These are phyloP conservation scores for Trametes gibbosa DNA, from an alignment of 768 basidiomycete species.

Conservation along the genomic window DNA sequence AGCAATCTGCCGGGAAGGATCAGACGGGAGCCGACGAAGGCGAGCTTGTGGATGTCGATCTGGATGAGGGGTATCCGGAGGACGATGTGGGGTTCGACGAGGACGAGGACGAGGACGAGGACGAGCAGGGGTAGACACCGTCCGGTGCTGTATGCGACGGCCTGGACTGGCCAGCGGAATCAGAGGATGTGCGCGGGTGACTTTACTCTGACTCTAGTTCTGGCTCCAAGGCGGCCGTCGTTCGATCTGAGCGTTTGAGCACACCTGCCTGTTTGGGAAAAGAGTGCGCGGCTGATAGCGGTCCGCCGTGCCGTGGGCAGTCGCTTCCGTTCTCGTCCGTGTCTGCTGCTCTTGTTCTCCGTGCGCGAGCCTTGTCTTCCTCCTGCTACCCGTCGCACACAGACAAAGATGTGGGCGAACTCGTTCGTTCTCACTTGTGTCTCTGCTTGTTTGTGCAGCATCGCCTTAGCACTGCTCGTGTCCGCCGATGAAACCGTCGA, in stretches of 20 bases:
- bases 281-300: neutral
- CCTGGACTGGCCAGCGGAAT: neutral
- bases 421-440: neutral
- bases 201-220: too few relatives aligned
- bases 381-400: too few relatives aligned
- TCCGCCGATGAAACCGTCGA: slow-evolving; percentile 41
- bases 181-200: too few relatives aligned
- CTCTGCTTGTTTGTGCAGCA: neutral
- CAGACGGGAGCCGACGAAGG: slow-evolving; percentile 50
- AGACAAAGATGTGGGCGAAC: neutral
- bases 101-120: slow-evolving; percentile 2
- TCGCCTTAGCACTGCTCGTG: neutral
- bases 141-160: neutral
- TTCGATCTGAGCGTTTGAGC: neutral
- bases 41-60: slow-evolving; percentile 57
- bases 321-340: neutral
- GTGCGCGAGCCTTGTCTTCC: too few relatives aligned
- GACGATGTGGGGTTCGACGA: too few relatives aligned
- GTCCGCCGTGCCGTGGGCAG: neutral
- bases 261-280: neutral
- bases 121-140: neutral
- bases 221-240: neutral
- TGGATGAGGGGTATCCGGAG: slow-evolving; percentile 17
- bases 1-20: slow-evolving; percentile 44
- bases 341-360: neutral